Conservation (phyloP, 2,329 filamentous ascomycete genomes). For the Colletotrichum siamense region DNA sequence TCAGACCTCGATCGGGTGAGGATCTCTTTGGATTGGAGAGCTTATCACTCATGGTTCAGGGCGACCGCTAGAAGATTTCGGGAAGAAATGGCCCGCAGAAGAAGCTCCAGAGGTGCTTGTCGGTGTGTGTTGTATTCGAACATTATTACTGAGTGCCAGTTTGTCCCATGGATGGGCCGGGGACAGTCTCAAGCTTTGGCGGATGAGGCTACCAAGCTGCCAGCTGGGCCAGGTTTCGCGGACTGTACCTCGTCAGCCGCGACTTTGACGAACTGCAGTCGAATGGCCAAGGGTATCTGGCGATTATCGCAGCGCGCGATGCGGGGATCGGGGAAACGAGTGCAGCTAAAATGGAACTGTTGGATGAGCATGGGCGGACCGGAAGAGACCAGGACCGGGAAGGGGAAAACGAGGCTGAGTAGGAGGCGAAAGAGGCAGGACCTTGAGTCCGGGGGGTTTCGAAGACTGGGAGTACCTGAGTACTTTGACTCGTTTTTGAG, state of each 20-base stretch:
- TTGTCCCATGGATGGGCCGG: neutral
- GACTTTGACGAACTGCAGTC: neutral
- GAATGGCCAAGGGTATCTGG: neutral
- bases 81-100: conserved; percentile 1
- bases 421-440: conserved; percentile 5
- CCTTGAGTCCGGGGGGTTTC: neutral
- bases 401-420: conserved; percentile 10
- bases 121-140: neutral
- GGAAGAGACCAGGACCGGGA: conserved; percentile 1
- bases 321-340: neutral
- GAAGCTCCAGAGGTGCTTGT: neutral
- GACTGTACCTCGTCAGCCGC: neutral
- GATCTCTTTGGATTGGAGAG: conserved; percentile 1
- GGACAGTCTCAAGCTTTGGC: neutral
- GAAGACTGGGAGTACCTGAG: neutral
- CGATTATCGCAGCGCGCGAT: neutral
- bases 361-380: neutral
- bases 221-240: neutral
- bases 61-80: conserved; percentile 6
- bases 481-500: neutral
- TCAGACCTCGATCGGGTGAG: conserved; percentile 4
- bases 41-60: conserved; percentile 3
- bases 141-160: neutral
- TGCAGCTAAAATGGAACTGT: neutral
- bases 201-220: neutral